Conservation (phyloP, 495 filamentous ascomycete species). For the Penicillium soppii region DNA sequence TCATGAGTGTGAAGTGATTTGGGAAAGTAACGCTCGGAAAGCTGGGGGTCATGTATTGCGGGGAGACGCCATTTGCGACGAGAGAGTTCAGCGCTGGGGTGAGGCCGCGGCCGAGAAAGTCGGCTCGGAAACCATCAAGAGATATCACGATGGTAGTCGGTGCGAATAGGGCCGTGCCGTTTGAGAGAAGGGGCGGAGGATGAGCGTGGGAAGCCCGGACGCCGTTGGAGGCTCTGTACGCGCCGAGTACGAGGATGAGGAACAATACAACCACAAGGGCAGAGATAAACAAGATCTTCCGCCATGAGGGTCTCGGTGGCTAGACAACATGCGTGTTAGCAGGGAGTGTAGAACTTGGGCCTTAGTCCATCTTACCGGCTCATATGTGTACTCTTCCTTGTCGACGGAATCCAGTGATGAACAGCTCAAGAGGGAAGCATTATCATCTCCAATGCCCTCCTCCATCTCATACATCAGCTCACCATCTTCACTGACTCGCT, state of each 20-base stretch:
- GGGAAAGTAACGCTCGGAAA: constrained; percentile 98
- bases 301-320: constrained; percentile 28
- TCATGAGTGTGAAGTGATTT: constrained; percentile 94
- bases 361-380: constrained; percentile 24
- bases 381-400: constrained; percentile 29
- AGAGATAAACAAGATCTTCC: constrained; percentile 34
- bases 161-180: constrained; percentile 78
- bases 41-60: constrained; percentile 84
- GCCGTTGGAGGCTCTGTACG: constrained; percentile 51
- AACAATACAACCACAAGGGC: constrained; percentile 48
- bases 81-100: constrained; percentile 82
- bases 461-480: constrained; percentile 89
- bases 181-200: constrained; percentile 30
- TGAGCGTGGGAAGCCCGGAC: constrained; percentile 28
- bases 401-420: constrained; percentile 46
- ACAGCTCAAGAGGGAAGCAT: constrained; percentile 40
- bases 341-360: not conserved
- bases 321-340: not conserved
- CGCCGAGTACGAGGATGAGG: constrained; percentile 51
- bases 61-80: constrained; percentile 80
- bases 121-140: constrained; percentile 94
- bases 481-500: constrained; percentile 59
- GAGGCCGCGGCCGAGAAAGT: constrained; percentile 80
- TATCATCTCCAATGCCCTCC: constrained; percentile 70
- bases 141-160: constrained; percentile 94